Conservation (phyloP, 163 green algal genomes). For the Scenedesmus sp. region DNA sequence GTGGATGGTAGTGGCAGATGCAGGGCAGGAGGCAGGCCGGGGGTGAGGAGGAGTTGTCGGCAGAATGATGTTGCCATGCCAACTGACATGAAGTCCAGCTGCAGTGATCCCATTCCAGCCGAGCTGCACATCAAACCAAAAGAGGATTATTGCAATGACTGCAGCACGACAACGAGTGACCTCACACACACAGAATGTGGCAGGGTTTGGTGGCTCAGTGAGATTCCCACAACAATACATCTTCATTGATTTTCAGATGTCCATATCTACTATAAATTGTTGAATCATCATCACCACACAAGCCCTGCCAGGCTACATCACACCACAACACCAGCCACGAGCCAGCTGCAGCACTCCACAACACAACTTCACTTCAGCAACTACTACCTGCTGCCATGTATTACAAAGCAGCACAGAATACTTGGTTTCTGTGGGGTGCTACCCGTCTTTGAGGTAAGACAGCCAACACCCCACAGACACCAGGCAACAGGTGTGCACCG, state of each 20-base stretch:
- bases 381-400: neutral
- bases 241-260: conserved; percentile 68
- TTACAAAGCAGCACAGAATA: neutral
- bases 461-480: neutral
- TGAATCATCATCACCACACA: conserved; percentile 50
- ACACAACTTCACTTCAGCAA: neutral
- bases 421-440: too few species aligned
- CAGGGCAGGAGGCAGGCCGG: neutral
- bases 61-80: neutral
- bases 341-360: neutral
- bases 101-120: too few species aligned
- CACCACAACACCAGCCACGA: neutral
- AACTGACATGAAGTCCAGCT: neutral
- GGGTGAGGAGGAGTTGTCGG: neutral
- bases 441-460: neutral
- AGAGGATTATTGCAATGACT: neutral
- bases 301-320: neutral
- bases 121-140: neutral
- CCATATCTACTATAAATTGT: conserved; percentile 70
- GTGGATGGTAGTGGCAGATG: neutral
- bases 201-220: conserved; percentile 64
- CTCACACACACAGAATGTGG: neutral
- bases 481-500: neutral
- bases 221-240: conserved; percentile 75
- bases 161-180: neutral